phyloP scores from a whole-genome alignment of 148 eudicot genomes.

The Persicaria tinctoria region DNA sequence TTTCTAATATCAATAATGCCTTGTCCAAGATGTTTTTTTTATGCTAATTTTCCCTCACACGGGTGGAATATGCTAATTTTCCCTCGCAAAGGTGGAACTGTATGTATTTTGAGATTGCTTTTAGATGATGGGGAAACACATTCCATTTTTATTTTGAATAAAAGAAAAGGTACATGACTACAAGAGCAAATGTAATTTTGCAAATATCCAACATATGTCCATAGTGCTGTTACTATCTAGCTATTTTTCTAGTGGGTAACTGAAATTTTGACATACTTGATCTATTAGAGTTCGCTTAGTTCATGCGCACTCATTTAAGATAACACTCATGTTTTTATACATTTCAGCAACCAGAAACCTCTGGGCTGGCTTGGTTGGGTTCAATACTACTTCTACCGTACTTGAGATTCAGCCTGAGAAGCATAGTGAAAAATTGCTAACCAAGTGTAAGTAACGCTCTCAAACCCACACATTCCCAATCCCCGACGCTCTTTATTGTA shows the following conservation, averaged over 20 bases:
- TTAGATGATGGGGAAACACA: too few species aligned
- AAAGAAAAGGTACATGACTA: too few species aligned
- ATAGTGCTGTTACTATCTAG: too few species aligned
- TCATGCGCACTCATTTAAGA: neutral
- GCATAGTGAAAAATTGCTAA: slow-evolving; percentile 61
- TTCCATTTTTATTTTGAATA: too few species aligned
- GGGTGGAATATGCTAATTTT: slow-evolving; percentile 7
- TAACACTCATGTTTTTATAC: neutral
- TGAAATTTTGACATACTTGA: neutral
- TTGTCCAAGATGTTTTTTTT: neutral
- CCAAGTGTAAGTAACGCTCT: slow-evolving; percentile 53
- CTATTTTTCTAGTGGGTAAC: too few species aligned
- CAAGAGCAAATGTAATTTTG: too few species aligned
- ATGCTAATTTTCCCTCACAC: too few species aligned
- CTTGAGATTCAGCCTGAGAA: slow-evolving; percentile 56
- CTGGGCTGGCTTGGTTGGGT: slow-evolving; percentile 75
- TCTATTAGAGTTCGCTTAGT: neutral
- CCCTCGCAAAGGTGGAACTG: neutral
- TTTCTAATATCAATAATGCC: neutral
- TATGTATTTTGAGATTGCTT: too few species aligned
- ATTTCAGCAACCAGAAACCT: slow-evolving; percentile 59
- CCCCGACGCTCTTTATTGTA: neutral
- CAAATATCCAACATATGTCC: too few species aligned
- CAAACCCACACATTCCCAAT: neutral
- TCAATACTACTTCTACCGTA: slow-evolving; percentile 63